A percentile compares a stretch with the other conserved stretches of the same genome.
These are phyloP conservation scores for Rosa hybrid DNA, from an alignment of 331 rosid genomes.

Conservation along the genomic window DNA sequence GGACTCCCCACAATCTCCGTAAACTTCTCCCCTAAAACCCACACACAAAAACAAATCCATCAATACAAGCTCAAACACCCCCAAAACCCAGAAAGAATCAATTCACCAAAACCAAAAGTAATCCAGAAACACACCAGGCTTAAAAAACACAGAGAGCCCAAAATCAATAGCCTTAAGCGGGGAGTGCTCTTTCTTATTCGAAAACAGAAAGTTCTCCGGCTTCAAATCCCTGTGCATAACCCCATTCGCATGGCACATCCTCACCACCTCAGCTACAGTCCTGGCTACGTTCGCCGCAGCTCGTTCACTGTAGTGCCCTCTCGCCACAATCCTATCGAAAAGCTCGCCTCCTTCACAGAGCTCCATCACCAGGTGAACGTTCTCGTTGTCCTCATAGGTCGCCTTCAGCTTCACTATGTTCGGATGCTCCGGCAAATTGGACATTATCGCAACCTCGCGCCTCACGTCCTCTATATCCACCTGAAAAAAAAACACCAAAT, in stretches of 20 bases:
- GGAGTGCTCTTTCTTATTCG: slow-evolving; percentile 90
- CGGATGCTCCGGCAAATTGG: slow-evolving; percentile 82
- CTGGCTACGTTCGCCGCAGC: slow-evolving; percentile 84
- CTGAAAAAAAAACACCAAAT: slow-evolving; percentile 3
- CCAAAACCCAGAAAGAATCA: background rate
- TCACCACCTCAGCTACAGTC: slow-evolving; percentile 87
- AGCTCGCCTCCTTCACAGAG: slow-evolving; percentile 94
- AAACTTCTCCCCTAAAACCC: slow-evolving; percentile 69
- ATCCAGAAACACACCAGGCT: slow-evolving; percentile 54
- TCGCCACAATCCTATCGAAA: slow-evolving; percentile 78
- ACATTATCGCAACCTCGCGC: slow-evolving; percentile 94
- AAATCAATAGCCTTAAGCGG: slow-evolving; percentile 87
- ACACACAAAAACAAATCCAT: background rate
- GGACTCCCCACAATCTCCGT: slow-evolving; percentile 98
- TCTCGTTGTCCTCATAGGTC: slow-evolving; percentile 86
- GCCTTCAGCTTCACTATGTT: slow-evolving; percentile 84
- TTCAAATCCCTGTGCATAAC: slow-evolving; percentile 88
- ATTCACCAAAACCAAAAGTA: background rate
- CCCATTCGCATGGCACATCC: slow-evolving; percentile 92
- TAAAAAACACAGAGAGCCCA: slow-evolving; percentile 79
- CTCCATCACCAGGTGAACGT: slow-evolving; percentile 96
- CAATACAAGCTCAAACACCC: background rate
- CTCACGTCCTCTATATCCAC: slow-evolving; percentile 87
- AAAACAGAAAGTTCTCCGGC: slow-evolving; percentile 92
- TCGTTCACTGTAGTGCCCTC: slow-evolving; percentile 93